Base-by-base conservation (phyloP, 805 yeast species). In the Saccharomyces jurei region DNA sequence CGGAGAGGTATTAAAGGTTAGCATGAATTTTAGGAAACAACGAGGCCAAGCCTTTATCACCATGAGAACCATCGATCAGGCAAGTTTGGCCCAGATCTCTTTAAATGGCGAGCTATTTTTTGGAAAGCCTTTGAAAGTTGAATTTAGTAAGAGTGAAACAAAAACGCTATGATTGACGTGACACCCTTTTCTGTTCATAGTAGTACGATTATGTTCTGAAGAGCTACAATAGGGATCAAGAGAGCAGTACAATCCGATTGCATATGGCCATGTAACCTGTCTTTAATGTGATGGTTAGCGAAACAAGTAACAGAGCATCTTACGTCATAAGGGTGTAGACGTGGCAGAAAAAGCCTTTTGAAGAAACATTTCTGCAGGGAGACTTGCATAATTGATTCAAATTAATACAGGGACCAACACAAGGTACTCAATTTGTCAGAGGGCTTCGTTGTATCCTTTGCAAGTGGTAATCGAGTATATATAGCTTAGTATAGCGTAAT, bases 21-120 rank as follows among this genome's bases (percentile, higher is more conserved):
- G 74, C 50, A 64, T 77, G 27, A 73, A 75, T 52, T 66, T 74
- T 41, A 74, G 74, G 53, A 76, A 72, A 54, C 68, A 76, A 58
- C 72, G 87, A 54, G 90, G 89, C 0, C 89, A 84, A 63, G 90
- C 89, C 0, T 86, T 84, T 71, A 67, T 86, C 2, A 71, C 79
- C 1, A 75, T 83, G 58, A 74, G 78, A 32, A 75, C 77, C 26
- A 55, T 72, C 1, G 76, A 75, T 22, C 79, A 77, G 47, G 83
- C 90, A 0, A 71, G 76, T 11, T 50, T 72, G 49, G 88, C 89
- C 0, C 50, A 78, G 57, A 71, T 75, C 41, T 67, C 77, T 4
- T 63, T 82, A 11, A 77, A 83, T 50, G 73, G 74, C 1, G 77
- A 75, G 36, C 54, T 56, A 2, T 74, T 87, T 36, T 83, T 86